Conservation (phyloP, 78 protist species). For the Polysphondylium violaceum region DNA sequence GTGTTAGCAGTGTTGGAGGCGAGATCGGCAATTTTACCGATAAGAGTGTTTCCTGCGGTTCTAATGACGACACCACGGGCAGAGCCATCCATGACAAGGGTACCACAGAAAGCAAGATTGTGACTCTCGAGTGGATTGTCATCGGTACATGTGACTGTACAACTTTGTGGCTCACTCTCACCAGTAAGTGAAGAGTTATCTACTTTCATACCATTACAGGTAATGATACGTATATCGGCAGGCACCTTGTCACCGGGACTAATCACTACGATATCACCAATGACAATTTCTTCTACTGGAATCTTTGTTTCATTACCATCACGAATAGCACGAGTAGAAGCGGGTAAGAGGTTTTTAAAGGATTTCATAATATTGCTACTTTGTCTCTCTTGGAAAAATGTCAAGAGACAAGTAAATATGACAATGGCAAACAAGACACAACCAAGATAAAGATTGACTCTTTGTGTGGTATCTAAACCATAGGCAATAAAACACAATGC, state of each 20-base stretch:
- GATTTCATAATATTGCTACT: constrained; percentile 88
- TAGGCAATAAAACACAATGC: constrained; percentile 66
- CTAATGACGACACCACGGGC: constrained; percentile 87
- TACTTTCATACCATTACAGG: constrained; percentile 79
- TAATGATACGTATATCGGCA: constrained; percentile 93
- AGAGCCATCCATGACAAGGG: constrained; percentile 88
- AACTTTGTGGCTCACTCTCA: constrained; percentile 91
- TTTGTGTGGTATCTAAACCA: constrained; percentile 39
- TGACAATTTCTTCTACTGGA: constrained; percentile 45
- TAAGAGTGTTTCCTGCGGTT: constrained; percentile 91
- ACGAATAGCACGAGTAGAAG: constrained; percentile 80
- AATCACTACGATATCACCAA: constrained; percentile 86
- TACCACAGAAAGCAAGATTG: constrained; percentile 89
- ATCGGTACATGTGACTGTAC: constrained; percentile 76
- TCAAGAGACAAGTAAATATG: constrained; percentile 89
- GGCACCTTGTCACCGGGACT: constrained; percentile 88
- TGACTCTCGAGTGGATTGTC: constrained; percentile 86
- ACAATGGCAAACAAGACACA: constrained; percentile 93
- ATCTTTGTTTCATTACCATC: constrained; percentile 79
- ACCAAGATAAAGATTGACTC: constrained; percentile 88
- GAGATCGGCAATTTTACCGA: constrained; percentile 91
- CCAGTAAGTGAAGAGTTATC: constrained; percentile 96
- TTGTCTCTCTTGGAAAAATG: constrained; percentile 91
- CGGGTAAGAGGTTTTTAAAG: constrained; percentile 88
- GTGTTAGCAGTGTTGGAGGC: constrained; percentile 63